Evolutionary conservation across 1,284 basidiomycete genomes (phyloP).

Genomic region (Puccinia sorghi): DNA sequence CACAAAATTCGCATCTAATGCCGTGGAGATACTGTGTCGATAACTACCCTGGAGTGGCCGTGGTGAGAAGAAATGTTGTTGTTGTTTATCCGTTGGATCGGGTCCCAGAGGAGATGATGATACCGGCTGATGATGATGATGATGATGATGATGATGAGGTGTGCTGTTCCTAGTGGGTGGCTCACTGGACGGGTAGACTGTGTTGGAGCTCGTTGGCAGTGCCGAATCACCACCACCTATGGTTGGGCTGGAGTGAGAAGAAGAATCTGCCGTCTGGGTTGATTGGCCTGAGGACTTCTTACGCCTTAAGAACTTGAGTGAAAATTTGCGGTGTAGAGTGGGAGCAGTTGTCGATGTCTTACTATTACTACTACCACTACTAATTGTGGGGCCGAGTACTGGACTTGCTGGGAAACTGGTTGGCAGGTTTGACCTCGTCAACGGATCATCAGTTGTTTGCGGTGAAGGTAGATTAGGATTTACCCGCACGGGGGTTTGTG

Average conservation of each 20-base stretch:
- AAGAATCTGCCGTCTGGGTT: not conserved
- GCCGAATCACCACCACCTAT: not conserved
- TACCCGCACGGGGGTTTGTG: not conserved
- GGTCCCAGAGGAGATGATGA: not conserved
- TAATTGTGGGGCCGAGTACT: not conserved
- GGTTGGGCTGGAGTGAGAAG: slow-evolving; percentile 5
- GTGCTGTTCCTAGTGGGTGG: not conserved
- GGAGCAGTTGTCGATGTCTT: not conserved
- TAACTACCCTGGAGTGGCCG: slow-evolving; percentile 5
- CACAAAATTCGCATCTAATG: not conserved
- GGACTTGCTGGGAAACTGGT: not conserved
- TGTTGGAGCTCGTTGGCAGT: not conserved
- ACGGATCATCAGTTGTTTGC: not conserved
- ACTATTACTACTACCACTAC: not conserved
- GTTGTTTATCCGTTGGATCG: not conserved
- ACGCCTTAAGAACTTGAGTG: slow-evolving; percentile 30
- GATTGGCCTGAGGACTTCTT: slow-evolving; percentile 14
- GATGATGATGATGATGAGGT: not conserved
- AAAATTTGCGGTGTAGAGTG: slow-evolving; percentile 28
- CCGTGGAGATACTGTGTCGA: slow-evolving; percentile 17
- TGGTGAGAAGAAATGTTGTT: not conserved
- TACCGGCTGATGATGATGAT: not conserved
- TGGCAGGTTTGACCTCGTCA: not conserved
- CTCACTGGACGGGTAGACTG: not conserved
- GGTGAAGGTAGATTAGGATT: slow-evolving; percentile 12